Base-by-base conservation (phyloP, 345 rosid species). In the Camelina hispida region DNA sequence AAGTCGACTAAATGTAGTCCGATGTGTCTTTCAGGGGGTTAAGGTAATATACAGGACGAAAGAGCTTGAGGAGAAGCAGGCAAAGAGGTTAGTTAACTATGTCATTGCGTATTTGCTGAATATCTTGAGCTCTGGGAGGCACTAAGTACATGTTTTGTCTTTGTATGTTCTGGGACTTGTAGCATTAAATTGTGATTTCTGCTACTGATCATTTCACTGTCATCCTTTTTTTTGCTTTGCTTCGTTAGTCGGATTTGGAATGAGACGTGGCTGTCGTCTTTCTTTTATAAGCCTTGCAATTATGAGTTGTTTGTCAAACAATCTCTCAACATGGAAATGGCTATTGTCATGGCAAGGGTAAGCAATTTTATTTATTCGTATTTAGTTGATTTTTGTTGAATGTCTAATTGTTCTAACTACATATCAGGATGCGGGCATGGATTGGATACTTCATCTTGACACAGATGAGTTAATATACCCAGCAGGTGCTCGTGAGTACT, bases 311-410 rank as follows among this genome's bases (percentile, higher is more conserved):
- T 95, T 80, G 99, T 95, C 63, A 95, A 95, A 84, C 99, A 95
- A 76, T 90, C 97, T 68, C 97, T 95, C 83, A 89, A 95, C 79
- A 95, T 95, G 99, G 99, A 95, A 86, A 95, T 92, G 97, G 99
- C 97, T 54, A 90, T 95, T 78, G 88, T 88, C 84, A 90, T 89
- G 99, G 99, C 97, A 75, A 92, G 98, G 96, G 99, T 95, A 93
- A 67, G 91, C 23, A 38, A n/a, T 75, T 38, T 58, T 35, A 40
- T 54, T 10, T 62, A 57, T 63, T 63, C 46, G 62, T 74, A 43
- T 22, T 46, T 75, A 67, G 66, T 70, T 73, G 76, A 18, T 9
- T 60, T 48, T 51, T 47, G 57, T 17, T 56, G 15, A 54, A 9
- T 42, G 75, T 51, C 44, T 57, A 9, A 37, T 37, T 65, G 25